Evolutionary conservation across 192 early-diverging fungal species (phyloP).

Genomic region (Linderina pennispora): DNA sequence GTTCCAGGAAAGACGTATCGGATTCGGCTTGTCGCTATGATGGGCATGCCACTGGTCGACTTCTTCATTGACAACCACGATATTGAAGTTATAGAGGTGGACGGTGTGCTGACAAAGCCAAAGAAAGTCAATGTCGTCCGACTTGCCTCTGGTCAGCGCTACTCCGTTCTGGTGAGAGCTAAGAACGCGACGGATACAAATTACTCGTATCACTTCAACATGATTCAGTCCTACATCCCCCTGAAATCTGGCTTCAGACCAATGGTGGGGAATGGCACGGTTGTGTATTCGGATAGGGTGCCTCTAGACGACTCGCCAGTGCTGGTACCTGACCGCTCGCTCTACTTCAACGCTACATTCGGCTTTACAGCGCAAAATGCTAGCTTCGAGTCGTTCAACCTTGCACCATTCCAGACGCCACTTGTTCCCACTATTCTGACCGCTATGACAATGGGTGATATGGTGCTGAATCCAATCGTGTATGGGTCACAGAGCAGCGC

Average conservation of each 20-base stretch:
- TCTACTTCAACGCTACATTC: constrained; percentile 53
- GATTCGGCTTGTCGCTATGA: constrained; percentile 78
- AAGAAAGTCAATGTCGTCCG: constrained; percentile 49
- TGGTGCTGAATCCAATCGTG: constrained; percentile 48
- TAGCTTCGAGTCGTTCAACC: constrained; percentile 72
- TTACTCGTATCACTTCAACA: constrained; percentile 64
- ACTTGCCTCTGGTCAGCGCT: constrained; percentile 66
- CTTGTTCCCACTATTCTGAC: constrained; percentile 60
- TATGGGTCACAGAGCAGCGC: too few relatives aligned
- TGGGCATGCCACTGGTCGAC: constrained; percentile 61
- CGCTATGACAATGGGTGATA: constrained; percentile 51
- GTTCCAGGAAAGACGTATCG: too few relatives aligned
- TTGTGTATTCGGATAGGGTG: constrained; percentile 48
- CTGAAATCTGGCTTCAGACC: too few relatives aligned
- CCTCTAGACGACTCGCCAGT: constrained; percentile 47
- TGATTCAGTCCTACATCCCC: constrained; percentile 64
- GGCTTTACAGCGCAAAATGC: constrained; percentile 54
- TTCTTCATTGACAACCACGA: constrained; percentile 73
- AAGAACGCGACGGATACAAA: constrained; percentile 56
- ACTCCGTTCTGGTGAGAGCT: constrained; percentile 72
- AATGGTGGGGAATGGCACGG: constrained; percentile 47
- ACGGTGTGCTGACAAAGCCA: constrained; percentile 62
- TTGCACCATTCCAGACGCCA: constrained; percentile 53
- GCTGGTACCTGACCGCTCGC: constrained; percentile 39
- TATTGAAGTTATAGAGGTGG: constrained; percentile 72